These are phyloP conservation scores for Aspergillus sp. DNA, from an alignment of 2,329 filamentous ascomycete genomes.

Conservation along the genomic window DNA sequence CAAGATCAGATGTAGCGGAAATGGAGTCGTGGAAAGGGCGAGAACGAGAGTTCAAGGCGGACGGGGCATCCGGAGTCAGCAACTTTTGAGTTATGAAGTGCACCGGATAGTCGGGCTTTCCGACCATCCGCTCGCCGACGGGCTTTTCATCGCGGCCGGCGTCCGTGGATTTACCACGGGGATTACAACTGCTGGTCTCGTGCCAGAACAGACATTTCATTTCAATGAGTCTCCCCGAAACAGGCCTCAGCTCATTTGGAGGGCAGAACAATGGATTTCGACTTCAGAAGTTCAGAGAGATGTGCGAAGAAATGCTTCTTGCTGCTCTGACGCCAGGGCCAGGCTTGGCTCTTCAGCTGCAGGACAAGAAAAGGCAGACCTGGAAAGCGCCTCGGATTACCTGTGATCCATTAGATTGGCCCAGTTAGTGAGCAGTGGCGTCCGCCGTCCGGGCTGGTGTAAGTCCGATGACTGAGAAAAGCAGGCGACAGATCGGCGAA, in stretches of 20 bases:
- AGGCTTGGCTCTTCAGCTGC: neutral
- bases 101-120: slow-evolving; percentile 14
- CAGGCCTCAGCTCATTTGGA: neutral
- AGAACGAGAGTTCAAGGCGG: neutral
- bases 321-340: too few species aligned
- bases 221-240: neutral
- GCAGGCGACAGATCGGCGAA: slow-evolving; percentile 1
- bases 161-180: neutral
- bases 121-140: slow-evolving; percentile 3
- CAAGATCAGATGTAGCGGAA: neutral
- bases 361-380: neutral
- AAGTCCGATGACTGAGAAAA: neutral
- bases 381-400: neutral
- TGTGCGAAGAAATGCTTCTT: neutral
- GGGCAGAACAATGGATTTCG: neutral
- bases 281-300: too few species aligned
- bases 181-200: neutral
- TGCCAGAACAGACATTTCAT: neutral
- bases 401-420: neutral
- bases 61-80: neutral
- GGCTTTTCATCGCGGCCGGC: neutral
- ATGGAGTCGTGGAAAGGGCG: neutral
- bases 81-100: slow-evolving; percentile 5
- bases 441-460: neutral
- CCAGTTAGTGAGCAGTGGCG: neutral